Base-by-base conservation (phyloP, 768 basidiomycete genomes). In the Boletus coccyginus region DNA sequence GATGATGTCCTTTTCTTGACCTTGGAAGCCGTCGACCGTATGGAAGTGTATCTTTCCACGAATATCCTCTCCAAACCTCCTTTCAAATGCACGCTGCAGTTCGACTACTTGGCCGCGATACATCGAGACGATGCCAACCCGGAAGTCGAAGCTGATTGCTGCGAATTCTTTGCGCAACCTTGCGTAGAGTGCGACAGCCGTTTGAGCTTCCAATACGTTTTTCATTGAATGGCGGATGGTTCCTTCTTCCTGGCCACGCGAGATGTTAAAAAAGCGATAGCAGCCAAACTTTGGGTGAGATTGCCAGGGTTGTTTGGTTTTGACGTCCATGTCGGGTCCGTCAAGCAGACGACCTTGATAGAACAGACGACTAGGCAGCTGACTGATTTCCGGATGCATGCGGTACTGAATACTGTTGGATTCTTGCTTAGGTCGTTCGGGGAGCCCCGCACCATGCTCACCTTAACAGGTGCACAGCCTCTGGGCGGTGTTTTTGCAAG, bases 11-110 rank as follows among this genome's bases (percentile, higher is more conserved):
- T 99, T 99, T 71, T 99, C 97, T 75, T 99, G 97, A 46, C 97
- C 97, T 51, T 99, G 97, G 67, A 98, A 98, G 11, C 96, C 97
- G 72, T 99, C 96, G 39, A 99, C 96, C 0, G 97, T 98, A 68
- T 97, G 90, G 76, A 99, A 98, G 65, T 95, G 89, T 39, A 99
- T 83, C 42, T 80, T 83, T 33, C 79, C 78, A 1, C 87, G 64
- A 21, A 97, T 83, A 24, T 84, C 79, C 33, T 75, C 67, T 3
- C 94, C 94, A 69, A 92, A 97, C 14, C 81, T 79, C 52, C 78
- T 72, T 44, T 78, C 75, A 63, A 99, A 98, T 7, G 79, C 74
- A 14, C 81, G 78, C 32, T 82, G 83, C 49, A 99, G 74, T 66
- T 92, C 91, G 12, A 72, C 56, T 41, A 97, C 81, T 67, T 99